Percentiles rank a stretch among this genome's conserved stretches.
These are phyloP conservation scores for Boletales sp. DNA, from an alignment of 768 basidiomycete genomes.

Conservation along the genomic window DNA sequence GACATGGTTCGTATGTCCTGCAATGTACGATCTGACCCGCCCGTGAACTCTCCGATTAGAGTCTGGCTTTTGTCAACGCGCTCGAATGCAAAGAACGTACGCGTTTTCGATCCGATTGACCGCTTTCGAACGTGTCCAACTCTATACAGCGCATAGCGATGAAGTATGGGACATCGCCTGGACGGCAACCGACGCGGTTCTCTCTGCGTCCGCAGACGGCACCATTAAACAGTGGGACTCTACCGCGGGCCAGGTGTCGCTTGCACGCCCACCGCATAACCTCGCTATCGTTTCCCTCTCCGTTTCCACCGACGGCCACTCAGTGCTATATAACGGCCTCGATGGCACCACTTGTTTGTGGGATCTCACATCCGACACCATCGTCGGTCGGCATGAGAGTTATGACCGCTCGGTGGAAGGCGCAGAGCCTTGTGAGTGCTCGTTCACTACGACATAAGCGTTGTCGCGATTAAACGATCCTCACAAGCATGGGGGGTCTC, in stretches of 20 bases:
- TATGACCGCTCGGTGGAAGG: conserved; percentile 54
- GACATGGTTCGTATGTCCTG: conserved; percentile 28
- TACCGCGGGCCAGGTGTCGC: conserved; percentile 57
- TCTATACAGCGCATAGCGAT: conserved; percentile 63
- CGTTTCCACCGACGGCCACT: conserved; percentile 58
- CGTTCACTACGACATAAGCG: neutral
- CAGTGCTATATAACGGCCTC: conserved; percentile 74
- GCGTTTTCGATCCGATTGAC: conserved; percentile 15
- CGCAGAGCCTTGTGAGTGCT: conserved; percentile 64
- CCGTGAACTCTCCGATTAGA: conserved; percentile 40
- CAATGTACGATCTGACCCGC: neutral
- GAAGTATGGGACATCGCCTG: conserved; percentile 77
- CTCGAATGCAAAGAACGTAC: conserved; percentile 78
- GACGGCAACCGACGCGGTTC: conserved; percentile 59
- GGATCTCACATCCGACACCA: conserved; percentile 60
- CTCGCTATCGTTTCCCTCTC: conserved; percentile 84
- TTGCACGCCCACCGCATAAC: conserved; percentile 67
- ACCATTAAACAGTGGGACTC: conserved; percentile 71
- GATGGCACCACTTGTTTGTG: conserved; percentile 80
- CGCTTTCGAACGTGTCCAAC: conserved; percentile 2
- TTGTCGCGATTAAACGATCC: neutral
- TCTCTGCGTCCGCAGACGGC: conserved; percentile 79
- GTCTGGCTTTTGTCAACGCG: conserved; percentile 69
- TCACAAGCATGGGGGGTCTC: conserved; percentile 78
- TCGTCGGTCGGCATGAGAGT: conserved; percentile 69